Evolutionary conservation across 179 eudicot genomes (phyloP).

Genomic region (Spergularia azorica): DNA sequence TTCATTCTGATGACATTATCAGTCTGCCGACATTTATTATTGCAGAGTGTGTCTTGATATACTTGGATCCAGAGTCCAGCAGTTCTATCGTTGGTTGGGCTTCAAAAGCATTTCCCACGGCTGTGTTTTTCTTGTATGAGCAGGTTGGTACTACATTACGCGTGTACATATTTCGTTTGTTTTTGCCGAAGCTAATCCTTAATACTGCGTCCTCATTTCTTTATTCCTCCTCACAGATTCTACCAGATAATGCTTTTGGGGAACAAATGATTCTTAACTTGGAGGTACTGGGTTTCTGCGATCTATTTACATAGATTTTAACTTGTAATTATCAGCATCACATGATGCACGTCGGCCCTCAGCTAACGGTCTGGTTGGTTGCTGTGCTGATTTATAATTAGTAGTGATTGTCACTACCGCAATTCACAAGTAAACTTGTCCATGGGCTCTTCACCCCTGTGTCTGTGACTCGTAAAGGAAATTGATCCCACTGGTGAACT

Average conservation of each 20-base stretch:
- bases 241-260: constrained; percentile 96
- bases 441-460: too few relatives aligned
- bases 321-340: background rate
- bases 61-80: constrained; percentile 93
- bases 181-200: constrained; percentile 12
- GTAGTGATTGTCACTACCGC: background rate
- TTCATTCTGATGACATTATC: constrained; percentile 77
- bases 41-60: constrained; percentile 98
- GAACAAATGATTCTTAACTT: constrained; percentile 96
- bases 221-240: constrained; percentile 53
- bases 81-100: constrained; percentile 84
- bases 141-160: constrained; percentile 54
- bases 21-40: constrained; percentile 99
- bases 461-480: too few relatives aligned
- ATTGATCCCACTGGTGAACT: too few relatives aligned
- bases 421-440: background rate
- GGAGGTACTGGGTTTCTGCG: constrained; percentile 56
- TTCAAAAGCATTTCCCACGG: constrained; percentile 72
- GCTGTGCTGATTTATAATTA: background rate
- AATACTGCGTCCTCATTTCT: constrained; percentile 19
- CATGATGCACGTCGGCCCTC: background rate
- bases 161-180: background rate
- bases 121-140: constrained; percentile 90
- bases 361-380: background rate
- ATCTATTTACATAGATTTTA: background rate